phyloP scores from a whole-genome alignment of 768 basidiomycete genomes.

The Lactarius hengduanensis region DNA sequence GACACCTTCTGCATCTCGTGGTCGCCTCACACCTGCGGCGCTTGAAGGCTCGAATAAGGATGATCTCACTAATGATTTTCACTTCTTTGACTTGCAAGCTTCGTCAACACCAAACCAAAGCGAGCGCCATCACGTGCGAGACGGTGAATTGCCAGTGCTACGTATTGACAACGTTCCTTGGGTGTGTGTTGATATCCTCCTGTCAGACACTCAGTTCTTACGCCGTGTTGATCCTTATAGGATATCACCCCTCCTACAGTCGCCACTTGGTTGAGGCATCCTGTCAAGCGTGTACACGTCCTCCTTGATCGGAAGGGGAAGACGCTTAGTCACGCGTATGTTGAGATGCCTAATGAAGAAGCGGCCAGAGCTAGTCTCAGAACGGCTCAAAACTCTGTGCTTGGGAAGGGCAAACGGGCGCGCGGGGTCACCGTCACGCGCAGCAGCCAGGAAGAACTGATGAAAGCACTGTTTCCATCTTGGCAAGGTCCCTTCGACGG shows the following conservation, averaged over 20 bases:
- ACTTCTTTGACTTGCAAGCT: constrained; percentile 35
- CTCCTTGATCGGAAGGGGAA: constrained; percentile 80
- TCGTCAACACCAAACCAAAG: constrained; percentile 36
- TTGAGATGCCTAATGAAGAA: constrained; percentile 63
- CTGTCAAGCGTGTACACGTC: constrained; percentile 69
- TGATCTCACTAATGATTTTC: constrained; percentile 30
- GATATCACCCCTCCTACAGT: constrained; percentile 83
- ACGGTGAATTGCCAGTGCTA: constrained; percentile 56
- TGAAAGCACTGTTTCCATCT: constrained; percentile 76
- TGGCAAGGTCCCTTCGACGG: constrained; percentile 79
- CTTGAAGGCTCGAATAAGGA: constrained; percentile 32
- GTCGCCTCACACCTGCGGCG: constrained; percentile 26
- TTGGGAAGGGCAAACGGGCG: constrained; percentile 75
- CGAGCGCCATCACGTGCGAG: constrained; percentile 14
- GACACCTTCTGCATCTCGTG: constrained; percentile 27
- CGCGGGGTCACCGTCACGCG: constrained; percentile 82
- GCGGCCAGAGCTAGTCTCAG: constrained; percentile 67
- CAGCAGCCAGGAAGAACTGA: constrained; percentile 76
- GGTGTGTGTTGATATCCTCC: constrained; percentile 45
- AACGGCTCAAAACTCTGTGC: constrained; percentile 55
- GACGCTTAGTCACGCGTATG: constrained; percentile 81
- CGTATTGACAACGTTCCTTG: constrained; percentile 89
- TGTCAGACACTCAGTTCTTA: constrained; percentile 4
- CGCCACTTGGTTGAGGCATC: constrained; percentile 64
- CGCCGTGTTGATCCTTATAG: constrained; percentile 38